Base-by-base conservation (phyloP, 2,329 filamentous ascomycete genomes). In the Cytospora piceae region DNA sequence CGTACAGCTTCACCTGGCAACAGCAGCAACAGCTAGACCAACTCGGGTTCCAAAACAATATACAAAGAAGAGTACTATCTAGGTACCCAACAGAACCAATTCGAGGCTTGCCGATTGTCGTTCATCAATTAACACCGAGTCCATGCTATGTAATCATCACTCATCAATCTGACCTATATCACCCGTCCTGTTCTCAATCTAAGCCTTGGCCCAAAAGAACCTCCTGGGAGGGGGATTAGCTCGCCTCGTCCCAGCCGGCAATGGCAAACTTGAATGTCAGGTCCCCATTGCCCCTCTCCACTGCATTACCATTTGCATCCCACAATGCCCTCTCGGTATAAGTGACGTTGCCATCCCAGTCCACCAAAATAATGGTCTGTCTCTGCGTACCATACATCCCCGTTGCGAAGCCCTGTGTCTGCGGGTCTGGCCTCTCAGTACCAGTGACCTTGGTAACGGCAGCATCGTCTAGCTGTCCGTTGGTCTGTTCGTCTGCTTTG, bases 371-470 rank as follows among this genome's bases (percentile, higher is more conserved):
- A 17, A 89, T 77, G 0, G 87, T 89, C 77, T 90, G 87, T 46
- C 87, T 77, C 75, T 90, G 87, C 6, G 87, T 90, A 4, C 87
- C 87, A 70, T 90, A 90, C 69, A 87, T 77, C 1, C 87, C 87
- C 6, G 81, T 84, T 72, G 84, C 83, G 69, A 86, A 87, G 1
- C 79, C 80, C 53, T 71, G 70, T 24, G 68, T 65, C 27, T 71
- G 68, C 46, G 70, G 65, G 75, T 80, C 63, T 2, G 81, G 79
- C 31, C 76, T 75, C 57, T 79, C 42, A 3, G 46, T 42, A 22
- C 54, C 65, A 24, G 61, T 54, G 1, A 65, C 74, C 52, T 78
- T 74, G 4, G 73, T 71, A 39, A 77, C 71, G 61, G 70, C 72
- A 2, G 20, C 31, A 61, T 76, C 74, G 54, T 78, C 77, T 5